Evolutionary conservation across 1,139 yeast genomes (phyloP).

Genomic region (Tardiomyces depauwii): DNA sequence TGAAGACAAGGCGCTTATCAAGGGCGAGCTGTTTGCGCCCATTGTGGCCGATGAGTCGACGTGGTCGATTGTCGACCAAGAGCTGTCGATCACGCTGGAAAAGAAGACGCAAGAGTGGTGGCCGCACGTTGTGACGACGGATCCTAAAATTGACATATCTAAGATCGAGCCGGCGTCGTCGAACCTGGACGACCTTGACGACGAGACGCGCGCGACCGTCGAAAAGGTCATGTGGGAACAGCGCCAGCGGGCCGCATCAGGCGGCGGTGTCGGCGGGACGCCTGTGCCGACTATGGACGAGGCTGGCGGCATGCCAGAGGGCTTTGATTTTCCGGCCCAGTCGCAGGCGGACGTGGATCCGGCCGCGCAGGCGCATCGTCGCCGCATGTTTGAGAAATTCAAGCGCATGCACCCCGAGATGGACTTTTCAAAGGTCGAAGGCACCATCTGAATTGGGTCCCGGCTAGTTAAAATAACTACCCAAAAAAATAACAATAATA

Average conservation of each 20-base stretch:
- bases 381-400: conserved; percentile 27
- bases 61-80: conserved; percentile 33
- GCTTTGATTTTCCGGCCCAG: conserved; percentile 13
- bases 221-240: conserved; percentile 40
- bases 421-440: conserved; percentile 25
- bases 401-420: conserved; percentile 34
- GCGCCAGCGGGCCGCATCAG: conserved; percentile 24
- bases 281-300: too few relatives aligned
- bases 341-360: too few relatives aligned
- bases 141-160: conserved; percentile 32
- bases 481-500: too few relatives aligned
- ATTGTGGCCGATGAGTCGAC: conserved; percentile 29
- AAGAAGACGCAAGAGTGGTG: conserved; percentile 34
- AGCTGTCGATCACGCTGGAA: conserved; percentile 28
- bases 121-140: conserved; percentile 34
- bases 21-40: conserved; percentile 27
- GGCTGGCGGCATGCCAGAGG: conserved; percentile 6
- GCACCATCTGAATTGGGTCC: conserved; percentile 1
- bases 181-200: conserved; percentile 31
- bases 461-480: too few relatives aligned
- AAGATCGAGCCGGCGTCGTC: conserved; percentile 32
- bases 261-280: too few relatives aligned
- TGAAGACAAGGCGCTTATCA: conserved; percentile 15
- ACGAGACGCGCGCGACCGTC: conserved; percentile 33
- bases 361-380: conserved; percentile 28